These are phyloP conservation scores for Beauveria sp. DNA, from an alignment of 2,329 filamentous ascomycete genomes.

Conservation along the genomic window DNA sequence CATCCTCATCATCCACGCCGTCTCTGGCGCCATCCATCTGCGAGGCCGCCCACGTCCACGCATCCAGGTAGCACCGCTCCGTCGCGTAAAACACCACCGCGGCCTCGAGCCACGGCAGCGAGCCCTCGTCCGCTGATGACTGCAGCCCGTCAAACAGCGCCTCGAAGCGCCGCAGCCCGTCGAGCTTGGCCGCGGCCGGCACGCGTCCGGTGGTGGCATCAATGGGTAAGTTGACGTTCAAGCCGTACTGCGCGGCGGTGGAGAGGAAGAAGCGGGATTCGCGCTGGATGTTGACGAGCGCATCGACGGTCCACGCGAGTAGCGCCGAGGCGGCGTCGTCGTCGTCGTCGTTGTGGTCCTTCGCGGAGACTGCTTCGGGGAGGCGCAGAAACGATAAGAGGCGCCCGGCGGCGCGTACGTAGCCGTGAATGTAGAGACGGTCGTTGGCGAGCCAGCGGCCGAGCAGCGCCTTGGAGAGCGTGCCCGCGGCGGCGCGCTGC, in stretches of 20 bases:
- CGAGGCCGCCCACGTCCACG: constrained; percentile 46
- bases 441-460: constrained; percentile 66
- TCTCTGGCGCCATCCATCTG: constrained; percentile 22
- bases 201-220: constrained; percentile 16
- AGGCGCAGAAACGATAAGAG: constrained; percentile 55
- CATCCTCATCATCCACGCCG: constrained; percentile 33
- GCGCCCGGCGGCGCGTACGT: constrained; percentile 59
- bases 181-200: constrained; percentile 25
- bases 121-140: constrained; percentile 24
- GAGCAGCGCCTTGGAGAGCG: constrained; percentile 46
- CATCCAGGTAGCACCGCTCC: constrained; percentile 55
- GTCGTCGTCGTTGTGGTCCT: constrained; percentile 14
- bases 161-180: constrained; percentile 31
- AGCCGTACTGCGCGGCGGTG: constrained; percentile 51
- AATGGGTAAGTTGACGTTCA: constrained; percentile 37
- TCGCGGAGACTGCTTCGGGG: constrained; percentile 28
- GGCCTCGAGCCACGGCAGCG: constrained; percentile 52
- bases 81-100: constrained; percentile 72
- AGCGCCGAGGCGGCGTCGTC: constrained; percentile 43
- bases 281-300: constrained; percentile 57
- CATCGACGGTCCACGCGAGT: constrained; percentile 54
- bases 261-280: constrained; percentile 63
- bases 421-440: constrained; percentile 61
- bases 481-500: constrained; percentile 54
- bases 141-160: constrained; percentile 47